phyloP scores from a whole-genome alignment of 1,139 yeast genomes.

The Protomyces inouyei region DNA sequence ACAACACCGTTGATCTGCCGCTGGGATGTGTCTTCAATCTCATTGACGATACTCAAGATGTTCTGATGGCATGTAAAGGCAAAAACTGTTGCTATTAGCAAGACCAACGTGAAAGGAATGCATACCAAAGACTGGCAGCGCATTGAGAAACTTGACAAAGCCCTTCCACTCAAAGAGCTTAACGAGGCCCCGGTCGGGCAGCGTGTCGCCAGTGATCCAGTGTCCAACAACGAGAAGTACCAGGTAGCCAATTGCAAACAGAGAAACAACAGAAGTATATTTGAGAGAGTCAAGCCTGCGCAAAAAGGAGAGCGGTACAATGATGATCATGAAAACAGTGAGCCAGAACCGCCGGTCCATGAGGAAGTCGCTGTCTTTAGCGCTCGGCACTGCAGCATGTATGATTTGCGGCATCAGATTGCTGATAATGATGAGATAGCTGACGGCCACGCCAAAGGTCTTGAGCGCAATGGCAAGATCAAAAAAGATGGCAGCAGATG shows the following conservation, averaged over 20 bases:
- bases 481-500: conserved; percentile 71
- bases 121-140: conserved; percentile 66
- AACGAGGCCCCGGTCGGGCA: conserved; percentile 34
- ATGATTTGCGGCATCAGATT: conserved; percentile 70
- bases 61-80: conserved; percentile 95
- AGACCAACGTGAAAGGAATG: background rate
- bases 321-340: conserved; percentile 51
- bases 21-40: conserved; percentile 57
- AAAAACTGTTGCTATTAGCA: conserved; percentile 45
- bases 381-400: conserved; percentile 30
- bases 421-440: conserved; percentile 82
- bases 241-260: conserved; percentile 73
- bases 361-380: conserved; percentile 32
- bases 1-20: conserved; percentile 52
- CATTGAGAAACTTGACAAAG: conserved; percentile 59
- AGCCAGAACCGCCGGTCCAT: conserved; percentile 56
- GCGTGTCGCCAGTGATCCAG: conserved; percentile 50
- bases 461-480: conserved; percentile 85
- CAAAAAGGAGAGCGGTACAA: conserved; percentile 72
- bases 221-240: conserved; percentile 67
- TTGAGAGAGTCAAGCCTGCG: conserved; percentile 76
- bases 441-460: conserved; percentile 80
- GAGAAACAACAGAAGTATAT: conserved; percentile 79
- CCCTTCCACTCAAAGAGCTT: conserved; percentile 36
- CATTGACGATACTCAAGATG: conserved; percentile 74